Evolutionary conservation across 352 stramenopile genomes (phyloP), one percentile per base, ranked within the genome.

Genomic region (Phytopythium montanum): DNA sequence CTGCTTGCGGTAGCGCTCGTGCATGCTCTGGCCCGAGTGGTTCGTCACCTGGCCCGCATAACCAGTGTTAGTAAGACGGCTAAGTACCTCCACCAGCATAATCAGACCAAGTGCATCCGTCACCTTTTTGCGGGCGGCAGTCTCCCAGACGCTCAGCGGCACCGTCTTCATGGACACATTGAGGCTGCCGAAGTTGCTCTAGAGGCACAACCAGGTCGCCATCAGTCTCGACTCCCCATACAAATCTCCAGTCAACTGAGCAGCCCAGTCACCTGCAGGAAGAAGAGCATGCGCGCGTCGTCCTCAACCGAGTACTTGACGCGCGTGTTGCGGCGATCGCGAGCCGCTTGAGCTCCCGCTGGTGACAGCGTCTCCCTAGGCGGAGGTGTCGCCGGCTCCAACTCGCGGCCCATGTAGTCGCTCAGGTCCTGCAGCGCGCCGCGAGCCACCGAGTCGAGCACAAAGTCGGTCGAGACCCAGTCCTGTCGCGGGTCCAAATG

Each of bases 201-300:
- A 31, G 8, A 18, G n/a, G 16, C 3, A 38, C 45, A 33, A 13
- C n/a, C 42, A 49, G 9, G 6, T 14, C 8, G 25, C 12, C 28
- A 3, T 25, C 36, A 42, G 19, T 14, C 14, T 10, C 14, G 21
- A n/a, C 38, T 46, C 16, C 23, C 25, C 5, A 25, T 36, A 8
- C 33, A n/a, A n/a, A 3, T 38, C 48, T 6, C 28, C 16, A 39
- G 26, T 12, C 21, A 54, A n/a, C n/a, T n/a, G n/a, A n/a, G 48
- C 48, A 18, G 25, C 38, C 68, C 26, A 14, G 33, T 38, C 38
- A 69, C 44, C 42, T 77, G 59, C 16, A 76, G 39, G 41, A 76
- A 88, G 36, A 68, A 51, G 34, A 88, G 52, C 76, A 90, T 85
- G 31, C 66, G 61, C 12, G 68, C 81, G 34, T 84, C 62, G 5